Evolutionary conservation across 169 alveolate genomes (phyloP).

Genomic region (Plasmodium chabaudi): DNA sequence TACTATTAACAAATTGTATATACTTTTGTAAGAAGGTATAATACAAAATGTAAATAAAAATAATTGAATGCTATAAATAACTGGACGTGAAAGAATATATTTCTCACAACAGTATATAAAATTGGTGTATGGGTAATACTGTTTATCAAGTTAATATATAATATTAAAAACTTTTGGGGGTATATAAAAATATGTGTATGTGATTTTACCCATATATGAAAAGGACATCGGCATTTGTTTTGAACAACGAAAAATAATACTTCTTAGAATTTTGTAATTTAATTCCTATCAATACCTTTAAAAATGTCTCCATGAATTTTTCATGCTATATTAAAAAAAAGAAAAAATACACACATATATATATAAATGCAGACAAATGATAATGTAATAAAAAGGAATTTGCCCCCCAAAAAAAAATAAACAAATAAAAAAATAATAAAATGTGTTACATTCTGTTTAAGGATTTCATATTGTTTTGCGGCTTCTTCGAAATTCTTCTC

Average conservation of each 20-base stretch:
- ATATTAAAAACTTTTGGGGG: too few species aligned
- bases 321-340: conserved; percentile 40
- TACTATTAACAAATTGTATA: too few species aligned
- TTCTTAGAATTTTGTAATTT: conserved; percentile 68
- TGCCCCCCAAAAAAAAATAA: not conserved
- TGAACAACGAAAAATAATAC: conserved; percentile 48
- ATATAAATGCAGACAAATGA: not conserved
- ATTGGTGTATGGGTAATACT: too few species aligned
- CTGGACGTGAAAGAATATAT: too few species aligned
- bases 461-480: conserved; percentile 26
- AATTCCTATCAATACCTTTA: conserved; percentile 51
- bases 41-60: too few species aligned
- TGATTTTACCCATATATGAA: conserved; percentile 59
- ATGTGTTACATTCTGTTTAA: conserved; percentile 56
- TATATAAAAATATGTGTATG: not conserved
- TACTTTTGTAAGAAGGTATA: too few species aligned
- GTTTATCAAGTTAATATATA: too few species aligned
- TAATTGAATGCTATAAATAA: too few species aligned
- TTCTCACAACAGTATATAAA: too few species aligned
- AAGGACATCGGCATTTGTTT: conserved; percentile 55
- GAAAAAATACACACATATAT: conserved; percentile 1
- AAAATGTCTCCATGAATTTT: conserved; percentile 66
- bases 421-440: too few species aligned
- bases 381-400: not conserved
- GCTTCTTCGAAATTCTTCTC: conserved; percentile 42